A percentile compares a stretch with the other conserved stretches of the same genome.
phyloP scores from a whole-genome alignment of 1,284 basidiomycete species.

The Boletellus dicymbophilus region DNA sequence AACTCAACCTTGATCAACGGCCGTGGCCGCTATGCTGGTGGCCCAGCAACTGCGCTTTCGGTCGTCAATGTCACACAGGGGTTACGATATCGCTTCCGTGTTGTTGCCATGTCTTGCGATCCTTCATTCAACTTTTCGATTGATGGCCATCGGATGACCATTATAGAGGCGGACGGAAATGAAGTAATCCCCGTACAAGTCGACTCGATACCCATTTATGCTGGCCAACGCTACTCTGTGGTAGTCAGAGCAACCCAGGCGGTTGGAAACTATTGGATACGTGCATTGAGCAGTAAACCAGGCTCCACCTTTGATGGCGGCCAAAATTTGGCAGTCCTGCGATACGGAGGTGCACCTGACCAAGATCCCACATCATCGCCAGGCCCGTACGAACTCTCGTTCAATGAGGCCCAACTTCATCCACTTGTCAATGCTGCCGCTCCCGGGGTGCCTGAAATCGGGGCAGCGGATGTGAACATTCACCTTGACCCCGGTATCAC shows the following conservation, averaged over 20 bases:
- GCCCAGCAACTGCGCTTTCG: constrained; percentile 31
- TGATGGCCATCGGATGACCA: constrained; percentile 42
- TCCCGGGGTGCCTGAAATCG: constrained; percentile 30
- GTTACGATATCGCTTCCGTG: constrained; percentile 34
- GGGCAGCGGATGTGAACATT: constrained; percentile 30
- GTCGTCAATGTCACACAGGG: constrained; percentile 27
- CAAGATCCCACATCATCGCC: constrained; percentile 43
- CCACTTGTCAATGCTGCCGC: constrained; percentile 33
- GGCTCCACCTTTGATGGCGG: constrained; percentile 35
- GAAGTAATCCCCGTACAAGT: constrained; percentile 43
- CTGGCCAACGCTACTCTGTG: constrained; percentile 43
- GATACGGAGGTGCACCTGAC: constrained; percentile 47
- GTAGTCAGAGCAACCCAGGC: constrained; percentile 35
- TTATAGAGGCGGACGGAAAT: constrained; percentile 52
- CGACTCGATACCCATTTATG: constrained; percentile 40
- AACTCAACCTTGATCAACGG: constrained; percentile 8
- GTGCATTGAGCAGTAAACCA: constrained; percentile 19
- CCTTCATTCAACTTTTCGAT: constrained; percentile 41
- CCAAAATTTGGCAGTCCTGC: constrained; percentile 52
- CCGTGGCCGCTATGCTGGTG: constrained; percentile 18
- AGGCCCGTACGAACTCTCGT: constrained; percentile 28
- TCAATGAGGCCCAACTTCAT: constrained; percentile 36
- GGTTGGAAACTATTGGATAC: constrained; percentile 47
- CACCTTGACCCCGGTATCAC: constrained; percentile 11
- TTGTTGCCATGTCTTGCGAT: constrained; percentile 37